Percentiles rank a stretch among this genome's conserved stretches.
These are phyloP conservation scores for Ambrosia trifida DNA, from an alignment of 129 eudicot genomes.

Conservation along the genomic window DNA sequence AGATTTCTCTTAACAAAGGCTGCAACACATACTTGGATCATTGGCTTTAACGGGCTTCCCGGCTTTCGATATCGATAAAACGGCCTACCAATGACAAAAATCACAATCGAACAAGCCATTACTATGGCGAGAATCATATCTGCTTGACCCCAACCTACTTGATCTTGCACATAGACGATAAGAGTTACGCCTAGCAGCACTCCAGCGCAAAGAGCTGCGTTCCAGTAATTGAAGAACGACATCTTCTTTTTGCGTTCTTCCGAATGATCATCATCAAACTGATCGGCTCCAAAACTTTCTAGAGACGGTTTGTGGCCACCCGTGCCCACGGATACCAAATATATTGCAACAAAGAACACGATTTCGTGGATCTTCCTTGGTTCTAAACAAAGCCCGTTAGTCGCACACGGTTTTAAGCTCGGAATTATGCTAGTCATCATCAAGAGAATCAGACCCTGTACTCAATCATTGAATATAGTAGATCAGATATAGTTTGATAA, in stretches of 20 bases:
- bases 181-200: slow-evolving; percentile 68
- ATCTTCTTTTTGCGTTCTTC: slow-evolving; percentile 64
- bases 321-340: slow-evolving; percentile 67
- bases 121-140: slow-evolving; percentile 50
- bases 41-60: slow-evolving; percentile 64
- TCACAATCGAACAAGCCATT: slow-evolving; percentile 51
- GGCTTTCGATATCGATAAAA: slow-evolving; percentile 61
- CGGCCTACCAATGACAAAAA: slow-evolving; percentile 66
- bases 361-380: slow-evolving; percentile 56
- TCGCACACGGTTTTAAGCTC: slow-evolving; percentile 62
- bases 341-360: slow-evolving; percentile 62
- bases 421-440: slow-evolving; percentile 64
- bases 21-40: slow-evolving; percentile 73
- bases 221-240: slow-evolving; percentile 94
- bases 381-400: slow-evolving; percentile 41
- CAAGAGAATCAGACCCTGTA: slow-evolving; percentile 67
- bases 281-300: slow-evolving; percentile 94
- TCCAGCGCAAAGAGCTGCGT: slow-evolving; percentile 62
- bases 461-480: not conserved
- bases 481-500: not conserved
- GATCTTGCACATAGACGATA: slow-evolving; percentile 69
- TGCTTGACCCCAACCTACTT: slow-evolving; percentile 70
- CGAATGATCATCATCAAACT: slow-evolving; percentile 75
- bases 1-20: slow-evolving; percentile 61
- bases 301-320: slow-evolving; percentile 88